These are phyloP conservation scores for Kwoniella dejecticola DNA, from an alignment of 768 basidiomycete genomes.

Conservation along the genomic window DNA sequence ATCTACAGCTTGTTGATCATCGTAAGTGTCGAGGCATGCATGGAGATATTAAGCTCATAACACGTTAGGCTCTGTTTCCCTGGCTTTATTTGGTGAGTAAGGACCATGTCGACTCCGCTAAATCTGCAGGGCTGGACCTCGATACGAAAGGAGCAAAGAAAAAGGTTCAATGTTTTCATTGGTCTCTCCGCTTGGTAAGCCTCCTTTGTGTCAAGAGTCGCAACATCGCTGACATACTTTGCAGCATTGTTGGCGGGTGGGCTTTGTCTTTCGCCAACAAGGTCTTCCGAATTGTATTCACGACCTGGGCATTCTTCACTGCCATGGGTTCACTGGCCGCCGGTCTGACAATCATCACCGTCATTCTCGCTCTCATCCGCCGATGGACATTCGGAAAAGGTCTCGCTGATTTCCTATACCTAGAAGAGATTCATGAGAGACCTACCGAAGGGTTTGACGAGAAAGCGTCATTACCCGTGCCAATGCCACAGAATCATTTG, in stretches of 20 bases:
- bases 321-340: conserved; percentile 10
- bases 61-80: no score
- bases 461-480: not conserved
- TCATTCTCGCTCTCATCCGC: conserved; percentile 8
- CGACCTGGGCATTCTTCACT: conserved; percentile 21
- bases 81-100: no score
- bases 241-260: no score
- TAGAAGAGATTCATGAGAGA: conserved; percentile 11
- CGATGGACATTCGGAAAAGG: conserved; percentile 20
- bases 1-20: conserved; percentile 12
- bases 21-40: no score
- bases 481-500: not conserved
- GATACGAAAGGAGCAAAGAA: no score
- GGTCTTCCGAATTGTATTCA: conserved; percentile 11
- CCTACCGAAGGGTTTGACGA: conserved; percentile 4
- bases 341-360: conserved; percentile 3
- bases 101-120: no score
- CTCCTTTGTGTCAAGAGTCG: no score
- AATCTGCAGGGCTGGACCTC: no score
- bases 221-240: no score
- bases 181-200: no score
- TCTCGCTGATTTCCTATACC: conserved; percentile 12
- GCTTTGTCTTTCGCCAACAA: conserved; percentile 13
- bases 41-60: no score
- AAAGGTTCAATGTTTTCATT: no score